Evolutionary conservation across 169 alveolate species (phyloP).

Genomic region (Eimeria falciformis): DNA sequence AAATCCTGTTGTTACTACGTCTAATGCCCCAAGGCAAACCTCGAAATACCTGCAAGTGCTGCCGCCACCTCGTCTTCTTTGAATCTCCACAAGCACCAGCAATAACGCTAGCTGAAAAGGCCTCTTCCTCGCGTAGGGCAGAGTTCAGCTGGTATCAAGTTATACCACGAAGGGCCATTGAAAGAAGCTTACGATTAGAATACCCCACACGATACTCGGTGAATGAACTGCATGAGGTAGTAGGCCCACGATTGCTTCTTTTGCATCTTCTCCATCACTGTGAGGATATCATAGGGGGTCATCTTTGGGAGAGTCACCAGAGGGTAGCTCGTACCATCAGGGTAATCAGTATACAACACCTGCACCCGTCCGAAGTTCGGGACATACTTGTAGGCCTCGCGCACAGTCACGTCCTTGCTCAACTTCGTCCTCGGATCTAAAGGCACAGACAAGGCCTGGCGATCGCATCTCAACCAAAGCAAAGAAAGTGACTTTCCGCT

Average conservation of each 20-base stretch:
- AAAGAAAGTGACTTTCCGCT: too few species aligned
- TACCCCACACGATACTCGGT: slow-evolving; percentile 16
- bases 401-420: neutral
- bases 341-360: slow-evolving; percentile 24
- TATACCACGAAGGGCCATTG: neutral
- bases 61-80: too few species aligned
- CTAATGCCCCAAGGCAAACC: too few species aligned
- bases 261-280: slow-evolving; percentile 57
- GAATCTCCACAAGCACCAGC: too few species aligned
- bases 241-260: slow-evolving; percentile 16
- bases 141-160: too few species aligned
- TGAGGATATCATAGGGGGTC: slow-evolving; percentile 73
- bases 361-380: slow-evolving; percentile 78
- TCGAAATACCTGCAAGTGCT: too few species aligned
- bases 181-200: neutral
- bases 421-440: neutral
- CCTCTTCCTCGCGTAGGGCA: too few species aligned
- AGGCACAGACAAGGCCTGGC: too few species aligned
- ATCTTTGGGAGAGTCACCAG: slow-evolving; percentile 73
- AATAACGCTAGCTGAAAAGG: too few species aligned
- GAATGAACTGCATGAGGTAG: neutral
- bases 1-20: too few species aligned
- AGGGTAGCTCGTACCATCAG: slow-evolving; percentile 72
- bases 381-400: slow-evolving; percentile 64
- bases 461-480: too few species aligned